A percentile compares a stretch with the other conserved stretches of the same genome.
These are phyloP conservation scores for Dimocarpus longan DNA, from an alignment of 345 rosid genomes.

Conservation along the genomic window DNA sequence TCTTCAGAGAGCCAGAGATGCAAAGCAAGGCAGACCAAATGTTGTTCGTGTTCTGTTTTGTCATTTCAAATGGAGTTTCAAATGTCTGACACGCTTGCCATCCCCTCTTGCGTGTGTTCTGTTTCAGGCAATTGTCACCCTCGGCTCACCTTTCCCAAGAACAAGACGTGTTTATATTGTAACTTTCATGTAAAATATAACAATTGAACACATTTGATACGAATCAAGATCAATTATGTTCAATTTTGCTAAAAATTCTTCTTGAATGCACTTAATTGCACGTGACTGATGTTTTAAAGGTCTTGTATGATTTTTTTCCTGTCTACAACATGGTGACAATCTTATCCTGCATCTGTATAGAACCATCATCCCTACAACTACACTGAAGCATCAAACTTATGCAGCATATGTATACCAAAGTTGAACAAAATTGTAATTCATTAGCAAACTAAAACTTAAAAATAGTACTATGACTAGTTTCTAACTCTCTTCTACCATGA, in stretches of 20 bases:
- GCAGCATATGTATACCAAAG: background rate
- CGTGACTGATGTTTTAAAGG: background rate
- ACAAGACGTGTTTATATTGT: background rate
- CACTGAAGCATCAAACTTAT: background rate
- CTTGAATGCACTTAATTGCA: background rate
- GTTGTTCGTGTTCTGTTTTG: constrained; percentile 4
- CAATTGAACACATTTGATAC: background rate
- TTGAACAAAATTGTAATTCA: constrained; percentile 1
- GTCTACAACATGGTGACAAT: background rate
- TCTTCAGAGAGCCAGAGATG: constrained; percentile 47
- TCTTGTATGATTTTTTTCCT: background rate
- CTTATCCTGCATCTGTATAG: background rate
- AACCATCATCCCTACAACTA: background rate
- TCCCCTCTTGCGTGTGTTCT: constrained; percentile 4
- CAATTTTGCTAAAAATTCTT: background rate
- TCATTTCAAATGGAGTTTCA: constrained; percentile 11
- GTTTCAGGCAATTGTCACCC: background rate
- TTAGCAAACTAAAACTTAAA: constrained; percentile 19
- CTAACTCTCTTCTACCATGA: constrained; percentile 4
- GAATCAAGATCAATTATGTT: background rate
- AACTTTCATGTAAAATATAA: constrained; percentile 1
- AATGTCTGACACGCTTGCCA: background rate
- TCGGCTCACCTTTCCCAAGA: background rate
- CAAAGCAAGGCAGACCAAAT: constrained; percentile 26
- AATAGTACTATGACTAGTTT: constrained; percentile 8